These are phyloP conservation scores for Didymellaceae sp. DNA, from an alignment of 2,329 filamentous ascomycete genomes.

Conservation along the genomic window DNA sequence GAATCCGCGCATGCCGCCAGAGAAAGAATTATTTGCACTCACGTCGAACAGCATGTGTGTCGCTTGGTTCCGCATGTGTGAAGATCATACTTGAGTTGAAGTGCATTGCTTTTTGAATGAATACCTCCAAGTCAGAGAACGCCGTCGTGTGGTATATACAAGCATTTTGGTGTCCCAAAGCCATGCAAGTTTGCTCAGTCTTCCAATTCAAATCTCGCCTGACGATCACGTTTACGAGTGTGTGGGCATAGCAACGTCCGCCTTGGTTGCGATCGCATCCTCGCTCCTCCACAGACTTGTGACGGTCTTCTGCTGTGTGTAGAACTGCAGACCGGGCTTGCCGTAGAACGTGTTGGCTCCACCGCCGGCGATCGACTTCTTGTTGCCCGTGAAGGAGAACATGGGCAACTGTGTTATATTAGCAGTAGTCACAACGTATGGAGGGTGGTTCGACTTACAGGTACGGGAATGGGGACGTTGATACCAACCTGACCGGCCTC, in stretches of 20 bases:
- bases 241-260: slow-evolving; percentile 86
- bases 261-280: slow-evolving; percentile 85
- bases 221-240: slow-evolving; percentile 50
- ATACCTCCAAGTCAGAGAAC: not conserved
- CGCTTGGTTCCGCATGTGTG: too few species aligned
- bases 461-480: slow-evolving; percentile 78
- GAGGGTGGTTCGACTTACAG: slow-evolving; percentile 36
- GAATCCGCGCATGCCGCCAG: slow-evolving; percentile 3
- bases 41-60: not conserved
- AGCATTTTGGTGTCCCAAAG: not conserved
- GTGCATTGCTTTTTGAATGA: slow-evolving; percentile 4
- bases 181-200: not conserved
- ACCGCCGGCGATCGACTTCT: slow-evolving; percentile 90
- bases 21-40: not conserved
- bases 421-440: slow-evolving; percentile 1
- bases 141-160: slow-evolving; percentile 5
- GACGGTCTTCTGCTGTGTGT: slow-evolving; percentile 97
- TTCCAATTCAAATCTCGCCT: too few species aligned
- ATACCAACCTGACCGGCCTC: slow-evolving; percentile 87
- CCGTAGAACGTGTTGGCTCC: slow-evolving; percentile 96
- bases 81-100: not conserved
- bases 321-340: slow-evolving; percentile 89
- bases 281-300: slow-evolving; percentile 88
- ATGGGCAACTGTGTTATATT: slow-evolving; percentile 56
- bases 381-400: slow-evolving; percentile 71